These are phyloP conservation scores for Ceratobasidium sp. DNA, from an alignment of 1,284 basidiomycete species.

Conservation along the genomic window DNA sequence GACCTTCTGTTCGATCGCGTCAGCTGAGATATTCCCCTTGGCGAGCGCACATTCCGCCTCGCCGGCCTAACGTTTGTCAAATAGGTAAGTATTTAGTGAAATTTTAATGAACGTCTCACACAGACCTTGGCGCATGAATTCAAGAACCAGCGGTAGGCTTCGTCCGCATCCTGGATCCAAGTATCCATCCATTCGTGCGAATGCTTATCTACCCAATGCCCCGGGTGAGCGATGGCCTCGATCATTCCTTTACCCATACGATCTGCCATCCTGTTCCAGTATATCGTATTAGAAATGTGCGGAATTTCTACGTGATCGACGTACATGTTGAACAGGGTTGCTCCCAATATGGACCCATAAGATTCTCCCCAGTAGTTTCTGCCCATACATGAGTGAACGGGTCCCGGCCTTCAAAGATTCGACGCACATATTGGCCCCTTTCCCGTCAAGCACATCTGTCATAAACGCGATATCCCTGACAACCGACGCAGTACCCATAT, in stretches of 20 bases:
- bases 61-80: conserved; percentile 2
- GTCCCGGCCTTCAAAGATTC: too few relatives aligned
- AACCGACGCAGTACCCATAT: conserved; percentile 57
- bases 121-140: conserved; percentile 33
- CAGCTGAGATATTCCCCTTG: conserved; percentile 23
- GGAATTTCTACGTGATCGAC: neutral
- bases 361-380: conserved; percentile 44
- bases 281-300: neutral
- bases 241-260: conserved; percentile 46
- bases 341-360: conserved; percentile 47
- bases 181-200: conserved; percentile 38
- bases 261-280: conserved; percentile 42
- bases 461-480: conserved; percentile 57
- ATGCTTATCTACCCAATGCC: conserved; percentile 42
- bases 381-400: neutral
- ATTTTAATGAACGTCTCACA: neutral
- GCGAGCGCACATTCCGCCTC: conserved; percentile 29
- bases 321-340: conserved; percentile 49
- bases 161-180: conserved; percentile 30
- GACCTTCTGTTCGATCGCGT: conserved; percentile 49
- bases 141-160: conserved; percentile 39
- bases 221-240: conserved; percentile 44
- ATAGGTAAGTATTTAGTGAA: neutral
- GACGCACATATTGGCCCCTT: conserved; percentile 53
- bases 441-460: conserved; percentile 53